phyloP scores from a whole-genome alignment of 768 basidiomycete genomes.

The Mycena indigotica region DNA sequence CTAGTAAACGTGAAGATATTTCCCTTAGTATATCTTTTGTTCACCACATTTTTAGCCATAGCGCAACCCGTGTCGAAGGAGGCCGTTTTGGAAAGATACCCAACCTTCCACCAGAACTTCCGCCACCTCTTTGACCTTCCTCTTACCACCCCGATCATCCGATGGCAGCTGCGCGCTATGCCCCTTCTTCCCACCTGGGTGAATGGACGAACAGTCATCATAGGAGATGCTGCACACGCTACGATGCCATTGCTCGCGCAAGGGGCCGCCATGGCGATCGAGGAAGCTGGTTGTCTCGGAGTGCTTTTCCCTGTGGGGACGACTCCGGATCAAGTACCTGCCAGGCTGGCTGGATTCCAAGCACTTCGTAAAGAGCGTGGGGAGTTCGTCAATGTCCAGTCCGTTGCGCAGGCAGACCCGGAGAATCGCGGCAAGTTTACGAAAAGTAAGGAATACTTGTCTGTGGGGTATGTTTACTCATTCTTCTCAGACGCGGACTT shows the following conservation, averaged over 20 bases:
- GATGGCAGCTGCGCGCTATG: slow-evolving; percentile 12
- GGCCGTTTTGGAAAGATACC: background rate
- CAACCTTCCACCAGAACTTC: slow-evolving; percentile 10
- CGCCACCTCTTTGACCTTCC: slow-evolving; percentile 13
- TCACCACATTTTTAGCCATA: background rate
- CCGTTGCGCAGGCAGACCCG: slow-evolving; percentile 3
- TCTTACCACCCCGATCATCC: background rate
- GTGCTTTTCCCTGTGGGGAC: slow-evolving; percentile 14
- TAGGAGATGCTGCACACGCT: slow-evolving; percentile 25
- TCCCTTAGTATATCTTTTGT: no score
- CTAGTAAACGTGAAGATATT: slow-evolving; percentile 10
- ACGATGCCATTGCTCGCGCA: slow-evolving; percentile 27
- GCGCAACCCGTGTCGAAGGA: slow-evolving; percentile 2
- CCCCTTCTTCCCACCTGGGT: slow-evolving; percentile 14
- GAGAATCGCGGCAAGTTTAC: background rate
- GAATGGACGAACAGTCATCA: slow-evolving; percentile 10
- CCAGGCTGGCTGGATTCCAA: slow-evolving; percentile 10
- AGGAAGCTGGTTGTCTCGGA: slow-evolving; percentile 18
- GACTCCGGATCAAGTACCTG: slow-evolving; percentile 4
- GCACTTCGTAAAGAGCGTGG: slow-evolving; percentile 14
- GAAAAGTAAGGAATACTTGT: no score
- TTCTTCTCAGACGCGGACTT: background rate
- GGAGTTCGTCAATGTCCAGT: slow-evolving; percentile 9
- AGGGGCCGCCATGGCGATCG: slow-evolving; percentile 31
- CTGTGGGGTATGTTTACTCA: background rate